Conservation (phyloP, 169 alveolate genomes). For the Plasmodium relictum region DNA sequence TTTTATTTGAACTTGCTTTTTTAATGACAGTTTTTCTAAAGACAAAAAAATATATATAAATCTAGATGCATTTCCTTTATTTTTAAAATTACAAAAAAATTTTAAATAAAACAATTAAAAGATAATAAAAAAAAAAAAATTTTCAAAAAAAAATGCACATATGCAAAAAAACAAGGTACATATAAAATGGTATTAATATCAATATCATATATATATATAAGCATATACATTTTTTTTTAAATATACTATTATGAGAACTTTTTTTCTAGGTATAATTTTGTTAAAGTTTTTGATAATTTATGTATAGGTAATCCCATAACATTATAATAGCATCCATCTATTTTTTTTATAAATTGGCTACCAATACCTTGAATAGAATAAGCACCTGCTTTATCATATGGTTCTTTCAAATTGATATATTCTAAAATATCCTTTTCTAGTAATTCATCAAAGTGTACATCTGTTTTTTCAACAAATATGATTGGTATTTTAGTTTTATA, state of each 20-base stretch:
- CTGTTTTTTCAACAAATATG: constrained; percentile 77
- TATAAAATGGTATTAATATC: too few species aligned
- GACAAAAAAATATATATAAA: too few species aligned
- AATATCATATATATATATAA: neutral
- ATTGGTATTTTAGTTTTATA: constrained; percentile 65
- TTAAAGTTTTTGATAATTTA: constrained; percentile 61
- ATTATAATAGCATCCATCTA: constrained; percentile 83
- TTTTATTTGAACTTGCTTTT: too few species aligned
- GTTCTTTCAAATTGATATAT: constrained; percentile 75
- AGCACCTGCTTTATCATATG: constrained; percentile 80
- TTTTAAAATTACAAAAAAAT: too few species aligned
- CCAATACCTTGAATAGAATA: constrained; percentile 82
- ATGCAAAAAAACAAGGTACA: too few species aligned
- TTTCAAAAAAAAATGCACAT: too few species aligned
- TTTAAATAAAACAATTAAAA: too few species aligned
- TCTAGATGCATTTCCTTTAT: too few species aligned
- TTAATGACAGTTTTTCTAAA: too few species aligned
- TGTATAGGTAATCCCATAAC: constrained; percentile 84
- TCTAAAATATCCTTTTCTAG: constrained; percentile 79
- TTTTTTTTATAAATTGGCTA: constrained; percentile 79
- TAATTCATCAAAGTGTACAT: constrained; percentile 79
- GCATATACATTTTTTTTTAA: neutral
- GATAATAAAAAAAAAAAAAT: too few species aligned
- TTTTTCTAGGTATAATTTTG: constrained; percentile 30
- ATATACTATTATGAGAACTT: neutral